Conservation (phyloP, 768 basidiomycete genomes). For the Suillus paluster region DNA sequence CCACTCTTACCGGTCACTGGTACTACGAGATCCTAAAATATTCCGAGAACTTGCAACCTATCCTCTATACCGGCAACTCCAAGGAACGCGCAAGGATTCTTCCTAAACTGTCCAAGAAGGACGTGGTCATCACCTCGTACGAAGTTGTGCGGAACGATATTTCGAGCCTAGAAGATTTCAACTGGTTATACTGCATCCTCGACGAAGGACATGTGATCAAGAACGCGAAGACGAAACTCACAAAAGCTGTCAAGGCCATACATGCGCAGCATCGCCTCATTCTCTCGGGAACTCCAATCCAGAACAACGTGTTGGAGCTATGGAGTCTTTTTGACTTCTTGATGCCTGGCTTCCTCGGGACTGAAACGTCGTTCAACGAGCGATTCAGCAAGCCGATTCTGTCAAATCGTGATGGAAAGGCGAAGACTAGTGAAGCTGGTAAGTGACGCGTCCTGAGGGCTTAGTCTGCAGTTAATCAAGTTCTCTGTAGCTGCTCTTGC, state of each 20-base stretch:
- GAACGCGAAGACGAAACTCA: slow-evolving; percentile 97
- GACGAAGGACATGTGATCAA: slow-evolving; percentile 99
- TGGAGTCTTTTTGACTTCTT: slow-evolving; percentile 99
- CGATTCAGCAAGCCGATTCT: slow-evolving; percentile 95
- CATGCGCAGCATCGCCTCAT: slow-evolving; percentile 92
- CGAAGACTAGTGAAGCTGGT: slow-evolving; percentile 95
- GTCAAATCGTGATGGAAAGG: slow-evolving; percentile 93
- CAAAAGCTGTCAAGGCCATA: slow-evolving; percentile 92
- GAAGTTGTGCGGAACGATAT: slow-evolving; percentile 98
- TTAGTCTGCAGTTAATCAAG: slow-evolving; percentile 7
- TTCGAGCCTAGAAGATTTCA: slow-evolving; percentile 65
- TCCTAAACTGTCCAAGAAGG: slow-evolving; percentile 67
- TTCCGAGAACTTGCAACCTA: slow-evolving; percentile 77
- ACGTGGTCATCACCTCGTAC: slow-evolving; percentile 97
- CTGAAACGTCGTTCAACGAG: slow-evolving; percentile 92
- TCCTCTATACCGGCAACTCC: slow-evolving; percentile 88
- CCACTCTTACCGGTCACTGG: slow-evolving; percentile 98
- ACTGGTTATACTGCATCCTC: slow-evolving; percentile 95
- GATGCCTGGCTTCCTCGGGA: slow-evolving; percentile 99
- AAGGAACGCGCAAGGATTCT: slow-evolving; percentile 77
- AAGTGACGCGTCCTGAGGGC: slow-evolving; percentile 31
- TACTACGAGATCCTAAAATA: slow-evolving; percentile 98
- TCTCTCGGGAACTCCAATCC: slow-evolving; percentile 96
- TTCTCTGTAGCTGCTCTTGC: slow-evolving; percentile 80
- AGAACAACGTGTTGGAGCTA: slow-evolving; percentile 97